Conservation (phyloP, 2,329 filamentous ascomycete species). For the Alternaria tenuissima region DNA sequence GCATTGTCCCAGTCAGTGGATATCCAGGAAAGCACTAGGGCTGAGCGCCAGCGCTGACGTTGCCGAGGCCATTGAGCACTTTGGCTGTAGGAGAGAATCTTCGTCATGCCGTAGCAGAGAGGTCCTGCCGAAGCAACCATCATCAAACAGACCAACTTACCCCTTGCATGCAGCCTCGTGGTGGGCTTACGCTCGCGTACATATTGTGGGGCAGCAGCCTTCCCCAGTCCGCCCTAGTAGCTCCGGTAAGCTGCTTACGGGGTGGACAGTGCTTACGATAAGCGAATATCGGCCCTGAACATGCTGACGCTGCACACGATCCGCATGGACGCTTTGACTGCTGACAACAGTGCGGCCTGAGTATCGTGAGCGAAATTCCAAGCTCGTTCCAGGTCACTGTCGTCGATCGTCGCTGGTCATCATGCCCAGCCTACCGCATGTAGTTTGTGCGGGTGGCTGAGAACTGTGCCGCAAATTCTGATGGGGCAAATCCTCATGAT, state of each 20-base stretch:
- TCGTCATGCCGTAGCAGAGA: not conserved
- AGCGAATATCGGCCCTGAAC: no score
- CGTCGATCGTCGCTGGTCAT: not conserved
- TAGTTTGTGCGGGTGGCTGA: not conserved
- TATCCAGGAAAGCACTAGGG: not conserved
- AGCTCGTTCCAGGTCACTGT: not conserved
- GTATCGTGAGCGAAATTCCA: not conserved
- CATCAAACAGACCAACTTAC: not conserved
- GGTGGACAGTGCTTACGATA: no score
- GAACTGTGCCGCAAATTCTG: constrained; percentile 4
- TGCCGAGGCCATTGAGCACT: no score
- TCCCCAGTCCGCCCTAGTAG: not conserved
- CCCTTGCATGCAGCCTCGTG: not conserved
- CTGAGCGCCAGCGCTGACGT: not conserved
- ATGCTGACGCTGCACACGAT: no score
- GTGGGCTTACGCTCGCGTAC: not conserved
- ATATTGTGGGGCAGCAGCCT: not conserved
- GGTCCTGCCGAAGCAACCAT: not conserved
- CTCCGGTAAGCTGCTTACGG: not conserved
- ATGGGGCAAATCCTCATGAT: not conserved
- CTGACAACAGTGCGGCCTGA: not conserved
- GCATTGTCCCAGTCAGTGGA: not conserved
- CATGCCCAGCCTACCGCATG: not conserved
- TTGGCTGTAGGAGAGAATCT: not conserved
- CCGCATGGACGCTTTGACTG: not conserved